phyloP scores from a whole-genome alignment of 2,329 filamentous ascomycete genomes.

The Stachybotrys chartarum region DNA sequence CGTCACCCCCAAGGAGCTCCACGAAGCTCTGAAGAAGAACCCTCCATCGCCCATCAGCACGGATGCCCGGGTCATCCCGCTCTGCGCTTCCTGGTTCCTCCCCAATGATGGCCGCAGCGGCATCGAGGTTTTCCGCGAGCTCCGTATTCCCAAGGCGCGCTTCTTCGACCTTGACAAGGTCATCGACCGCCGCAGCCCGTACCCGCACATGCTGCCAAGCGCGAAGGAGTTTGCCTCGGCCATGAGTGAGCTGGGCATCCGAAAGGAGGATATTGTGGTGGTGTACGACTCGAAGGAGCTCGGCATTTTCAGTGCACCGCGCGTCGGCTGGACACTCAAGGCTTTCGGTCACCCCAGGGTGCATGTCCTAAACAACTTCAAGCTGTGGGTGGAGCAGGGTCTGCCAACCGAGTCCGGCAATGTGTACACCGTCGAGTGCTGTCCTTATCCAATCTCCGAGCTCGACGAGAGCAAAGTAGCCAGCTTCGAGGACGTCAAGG shows the following conservation, averaged over 20 bases:
- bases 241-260: constrained; percentile 84
- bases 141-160: constrained; percentile 79
- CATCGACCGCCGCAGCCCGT: constrained; percentile 79
- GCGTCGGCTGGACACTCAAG: constrained; percentile 88
- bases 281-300: constrained; percentile 90
- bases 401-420: constrained; percentile 76
- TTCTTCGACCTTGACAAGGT: constrained; percentile 96
- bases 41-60: constrained; percentile 72
- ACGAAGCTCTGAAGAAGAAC: constrained; percentile 76
- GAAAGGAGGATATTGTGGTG: constrained; percentile 80
- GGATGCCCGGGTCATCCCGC: constrained; percentile 74
- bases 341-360: constrained; percentile 86
- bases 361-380: constrained; percentile 93
- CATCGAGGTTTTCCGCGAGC: constrained; percentile 70
- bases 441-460: constrained; percentile 56
- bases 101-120: constrained; percentile 85
- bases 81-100: constrained; percentile 94
- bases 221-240: constrained; percentile 75
- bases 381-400: constrained; percentile 81
- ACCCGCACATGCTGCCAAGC: constrained; percentile 92
- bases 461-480: constrained; percentile 59
- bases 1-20: constrained; percentile 75
- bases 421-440: constrained; percentile 59
- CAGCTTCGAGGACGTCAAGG: constrained; percentile 74
- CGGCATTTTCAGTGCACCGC: constrained; percentile 88